Evolutionary conservation across 108 stramenopile genomes (phyloP).

Genomic region (Skeletonema tropicum): DNA sequence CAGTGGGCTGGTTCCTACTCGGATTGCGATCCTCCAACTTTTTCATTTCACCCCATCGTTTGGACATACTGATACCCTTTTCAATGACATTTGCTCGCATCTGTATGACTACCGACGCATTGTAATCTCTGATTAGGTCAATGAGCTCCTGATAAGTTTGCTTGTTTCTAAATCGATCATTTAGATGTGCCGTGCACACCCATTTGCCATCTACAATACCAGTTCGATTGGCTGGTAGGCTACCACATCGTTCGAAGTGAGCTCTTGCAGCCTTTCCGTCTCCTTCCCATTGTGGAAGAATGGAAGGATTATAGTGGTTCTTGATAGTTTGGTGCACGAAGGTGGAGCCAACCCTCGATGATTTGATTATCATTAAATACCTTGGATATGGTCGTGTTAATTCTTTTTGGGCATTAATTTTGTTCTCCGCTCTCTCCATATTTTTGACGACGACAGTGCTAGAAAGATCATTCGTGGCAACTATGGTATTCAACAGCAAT

Average conservation of each 20-base stretch:
- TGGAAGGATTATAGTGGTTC: not conserved
- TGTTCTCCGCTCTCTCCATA: no score
- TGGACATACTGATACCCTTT: conserved; percentile 1
- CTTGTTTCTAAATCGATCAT: no score
- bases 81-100: no score
- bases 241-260: not conserved
- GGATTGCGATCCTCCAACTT: not conserved
- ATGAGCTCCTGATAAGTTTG: no score
- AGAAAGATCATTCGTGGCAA: no score
- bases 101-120: no score
- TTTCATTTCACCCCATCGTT: not conserved
- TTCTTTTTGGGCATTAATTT: no score
- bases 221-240: not conserved
- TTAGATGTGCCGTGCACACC: no score
- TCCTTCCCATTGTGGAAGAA: conserved; percentile 1
- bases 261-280: not conserved
- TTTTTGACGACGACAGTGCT: no score
- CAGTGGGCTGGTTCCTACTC: not conserved
- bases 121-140: no score
- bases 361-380: conserved; percentile 4
- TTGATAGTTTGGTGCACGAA: not conserved
- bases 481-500: no score
- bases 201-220: not conserved
- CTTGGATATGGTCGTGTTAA: not conserved
- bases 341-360: conserved; percentile 2